phyloP scores from a whole-genome alignment of 192 early-diverging fungal genomes.

The Coemansia sp. region DNA sequence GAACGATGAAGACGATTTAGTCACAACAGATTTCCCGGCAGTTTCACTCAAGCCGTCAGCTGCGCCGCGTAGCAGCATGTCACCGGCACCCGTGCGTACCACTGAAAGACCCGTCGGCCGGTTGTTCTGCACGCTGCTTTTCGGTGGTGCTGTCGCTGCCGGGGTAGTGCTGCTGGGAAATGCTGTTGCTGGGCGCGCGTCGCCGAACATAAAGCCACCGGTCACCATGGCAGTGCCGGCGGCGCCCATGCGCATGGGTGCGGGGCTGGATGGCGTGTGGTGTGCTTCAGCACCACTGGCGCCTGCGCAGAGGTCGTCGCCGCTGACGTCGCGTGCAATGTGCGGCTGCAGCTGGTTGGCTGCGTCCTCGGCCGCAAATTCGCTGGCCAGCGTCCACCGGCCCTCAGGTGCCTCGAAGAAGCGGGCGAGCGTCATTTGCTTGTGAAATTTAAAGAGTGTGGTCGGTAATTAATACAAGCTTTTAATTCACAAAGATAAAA shows the following conservation, averaged over 20 bases:
- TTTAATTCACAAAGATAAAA: neutral
- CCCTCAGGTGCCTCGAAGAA: slow-evolving; percentile 50
- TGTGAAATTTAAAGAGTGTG: neutral
- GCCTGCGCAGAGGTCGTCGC: slow-evolving; percentile 35
- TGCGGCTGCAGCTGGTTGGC: slow-evolving; percentile 48
- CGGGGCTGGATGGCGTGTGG: neutral
- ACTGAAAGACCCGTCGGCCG: no score
- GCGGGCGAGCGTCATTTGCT: slow-evolving; percentile 3
- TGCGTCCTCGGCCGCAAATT: slow-evolving; percentile 43
- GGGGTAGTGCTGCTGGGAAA: no score
- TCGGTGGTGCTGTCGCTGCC: neutral
- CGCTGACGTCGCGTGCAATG: slow-evolving; percentile 21
- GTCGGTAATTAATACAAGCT: neutral
- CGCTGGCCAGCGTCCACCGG: slow-evolving; percentile 35
- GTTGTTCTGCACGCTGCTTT: no score
- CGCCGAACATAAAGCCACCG: slow-evolving; percentile 31
- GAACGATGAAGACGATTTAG: slow-evolving; percentile 72
- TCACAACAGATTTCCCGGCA: slow-evolving; percentile 56
- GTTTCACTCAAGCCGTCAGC: neutral
- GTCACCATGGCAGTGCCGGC: slow-evolving; percentile 31
- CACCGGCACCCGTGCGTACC: no score
- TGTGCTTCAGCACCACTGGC: slow-evolving; percentile 11
- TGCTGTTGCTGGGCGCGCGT: neutral
- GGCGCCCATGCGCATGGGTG: slow-evolving; percentile 13
- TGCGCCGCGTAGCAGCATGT: neutral